These are phyloP conservation scores for Eutypella sp. DNA, from an alignment of 2,329 filamentous ascomycete species.

Conservation along the genomic window DNA sequence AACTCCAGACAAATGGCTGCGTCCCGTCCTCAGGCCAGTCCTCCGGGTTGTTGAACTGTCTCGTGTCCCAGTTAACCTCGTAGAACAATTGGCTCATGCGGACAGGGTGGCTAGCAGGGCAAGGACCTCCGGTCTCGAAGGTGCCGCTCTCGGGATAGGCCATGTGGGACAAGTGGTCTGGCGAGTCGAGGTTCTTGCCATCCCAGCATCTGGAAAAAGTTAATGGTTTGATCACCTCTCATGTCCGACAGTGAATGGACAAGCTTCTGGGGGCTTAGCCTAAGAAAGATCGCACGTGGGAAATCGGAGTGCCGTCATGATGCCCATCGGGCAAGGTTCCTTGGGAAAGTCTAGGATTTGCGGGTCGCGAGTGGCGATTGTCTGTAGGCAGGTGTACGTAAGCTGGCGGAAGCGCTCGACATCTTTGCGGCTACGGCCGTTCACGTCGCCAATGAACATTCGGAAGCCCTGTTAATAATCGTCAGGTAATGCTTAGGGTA, in stretches of 20 bases:
- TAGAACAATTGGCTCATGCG: constrained; percentile 12
- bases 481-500: constrained; percentile 8
- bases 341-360: constrained; percentile 30
- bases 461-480: constrained; percentile 33
- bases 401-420: constrained; percentile 32
- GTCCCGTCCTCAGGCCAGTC: constrained; percentile 19
- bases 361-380: constrained; percentile 25
- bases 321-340: constrained; percentile 21
- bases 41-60: constrained; percentile 8
- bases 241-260: too few species aligned
- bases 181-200: constrained; percentile 38
- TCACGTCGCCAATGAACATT: constrained; percentile 39
- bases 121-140: constrained; percentile 10
- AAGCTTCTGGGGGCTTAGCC: too few species aligned
- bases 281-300: constrained; percentile 20
- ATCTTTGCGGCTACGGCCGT: constrained; percentile 23
- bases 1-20: constrained; percentile 7
- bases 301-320: constrained; percentile 37
- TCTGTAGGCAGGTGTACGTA: constrained; percentile 35
- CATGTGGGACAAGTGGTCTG: constrained; percentile 43
- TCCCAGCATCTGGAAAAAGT: constrained; percentile 37
- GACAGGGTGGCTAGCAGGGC: constrained; percentile 12
- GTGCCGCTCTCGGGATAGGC: constrained; percentile 34
- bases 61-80: constrained; percentile 14
- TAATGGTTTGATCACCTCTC: too few species aligned